Percentiles rank a stretch among this genome's conserved stretches.
phyloP scores from a whole-genome alignment of 1,284 basidiomycete genomes.

The Serendipita sp. region DNA sequence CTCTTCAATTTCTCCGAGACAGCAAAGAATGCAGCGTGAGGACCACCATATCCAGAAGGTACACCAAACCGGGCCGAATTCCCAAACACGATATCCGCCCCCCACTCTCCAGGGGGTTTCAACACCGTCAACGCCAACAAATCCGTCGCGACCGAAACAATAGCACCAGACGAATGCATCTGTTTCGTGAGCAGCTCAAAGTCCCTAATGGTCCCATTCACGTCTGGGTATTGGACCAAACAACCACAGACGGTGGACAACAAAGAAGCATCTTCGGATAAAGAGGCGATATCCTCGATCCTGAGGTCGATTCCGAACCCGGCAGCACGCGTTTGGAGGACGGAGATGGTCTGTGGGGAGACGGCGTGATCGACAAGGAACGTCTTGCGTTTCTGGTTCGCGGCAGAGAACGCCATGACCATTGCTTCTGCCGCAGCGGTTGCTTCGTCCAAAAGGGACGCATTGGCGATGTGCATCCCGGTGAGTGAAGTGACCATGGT shows the following conservation, averaged over 20 bases:
- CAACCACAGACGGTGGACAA: constrained; percentile 63
- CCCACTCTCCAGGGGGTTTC: constrained; percentile 96
- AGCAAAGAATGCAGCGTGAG: constrained; percentile 93
- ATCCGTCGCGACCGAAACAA: constrained; percentile 83
- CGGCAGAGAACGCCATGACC: constrained; percentile 63
- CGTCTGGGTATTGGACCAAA: constrained; percentile 85
- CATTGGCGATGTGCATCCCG: constrained; percentile 87
- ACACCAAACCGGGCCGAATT: constrained; percentile 95
- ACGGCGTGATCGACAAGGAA: constrained; percentile 78
- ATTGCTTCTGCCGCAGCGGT: constrained; percentile 90
- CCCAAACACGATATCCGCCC: constrained; percentile 89
- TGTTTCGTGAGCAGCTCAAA: constrained; percentile 54
- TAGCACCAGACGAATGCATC: constrained; percentile 62
- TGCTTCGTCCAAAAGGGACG: constrained; percentile 81
- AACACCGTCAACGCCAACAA: constrained; percentile 86
- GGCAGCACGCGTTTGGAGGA: constrained; percentile 75
- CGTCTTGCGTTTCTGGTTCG: constrained; percentile 61
- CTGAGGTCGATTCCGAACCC: constrained; percentile 79
- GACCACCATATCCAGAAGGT: constrained; percentile 80
- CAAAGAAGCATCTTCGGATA: no score
- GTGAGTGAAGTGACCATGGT: constrained; percentile 94
- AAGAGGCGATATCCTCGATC: constrained; percentile 39
- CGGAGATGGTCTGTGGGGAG: constrained; percentile 74
- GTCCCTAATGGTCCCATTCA: constrained; percentile 75
- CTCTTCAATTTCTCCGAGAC: constrained; percentile 86